These are phyloP conservation scores for Apiospora kogelbergensis DNA, from an alignment of 2,329 filamentous ascomycete species.

Conservation along the genomic window DNA sequence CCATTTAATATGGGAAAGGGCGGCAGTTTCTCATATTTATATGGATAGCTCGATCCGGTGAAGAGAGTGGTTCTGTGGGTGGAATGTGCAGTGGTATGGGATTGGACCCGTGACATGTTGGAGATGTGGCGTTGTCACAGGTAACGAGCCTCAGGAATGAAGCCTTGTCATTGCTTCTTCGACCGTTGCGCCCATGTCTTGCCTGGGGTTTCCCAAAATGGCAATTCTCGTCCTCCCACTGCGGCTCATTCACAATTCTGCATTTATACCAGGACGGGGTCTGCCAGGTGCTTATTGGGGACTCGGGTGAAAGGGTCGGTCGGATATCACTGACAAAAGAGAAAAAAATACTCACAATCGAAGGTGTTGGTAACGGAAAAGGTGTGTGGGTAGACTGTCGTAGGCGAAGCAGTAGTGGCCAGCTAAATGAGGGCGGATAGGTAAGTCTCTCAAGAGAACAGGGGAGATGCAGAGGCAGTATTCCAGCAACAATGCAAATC, in stretches of 20 bases:
- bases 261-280: neutral
- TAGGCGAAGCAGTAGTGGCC: neutral
- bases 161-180: conserved; percentile 14
- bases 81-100: conserved; percentile 12
- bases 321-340: neutral
- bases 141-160: conserved; percentile 29
- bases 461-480: conserved; percentile 35
- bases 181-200: conserved; percentile 12
- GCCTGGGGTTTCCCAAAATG: conserved; percentile 12
- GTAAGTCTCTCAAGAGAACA: conserved; percentile 12
- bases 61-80: conserved; percentile 18
- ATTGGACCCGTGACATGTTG: conserved; percentile 6
- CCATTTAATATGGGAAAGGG: conserved; percentile 12
- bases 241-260: neutral
- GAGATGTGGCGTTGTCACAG: conserved; percentile 29
- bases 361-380: neutral
- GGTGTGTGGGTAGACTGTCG: neutral
- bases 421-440: conserved; percentile 9
- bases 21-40: conserved; percentile 19
- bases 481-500: conserved; percentile 39
- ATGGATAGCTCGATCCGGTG: conserved; percentile 23
- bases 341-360: neutral
- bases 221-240: conserved; percentile 13
- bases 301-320: neutral
- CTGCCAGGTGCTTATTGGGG: neutral